Evolutionary conservation across 1,139 yeast species (phyloP).

Genomic region (Petasospora rhodanensis): DNA sequence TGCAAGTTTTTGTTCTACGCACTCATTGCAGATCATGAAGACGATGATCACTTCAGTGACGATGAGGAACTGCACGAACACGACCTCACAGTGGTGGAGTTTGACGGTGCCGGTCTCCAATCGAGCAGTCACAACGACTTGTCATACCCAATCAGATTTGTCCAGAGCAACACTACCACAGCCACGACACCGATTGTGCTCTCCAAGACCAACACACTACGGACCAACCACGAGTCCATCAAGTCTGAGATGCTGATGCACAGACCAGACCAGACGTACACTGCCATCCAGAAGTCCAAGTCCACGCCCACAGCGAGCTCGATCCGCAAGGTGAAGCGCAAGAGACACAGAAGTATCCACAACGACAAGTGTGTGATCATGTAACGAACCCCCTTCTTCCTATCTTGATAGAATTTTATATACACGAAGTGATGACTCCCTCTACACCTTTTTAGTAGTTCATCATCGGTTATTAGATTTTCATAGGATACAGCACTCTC

Average conservation of each 20-base stretch:
- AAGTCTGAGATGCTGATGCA: constrained; percentile 24
- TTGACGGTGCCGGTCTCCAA: too few species aligned
- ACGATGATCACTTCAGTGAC: constrained; percentile 9
- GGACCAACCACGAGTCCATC: constrained; percentile 21
- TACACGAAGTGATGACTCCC: too few species aligned
- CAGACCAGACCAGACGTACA: constrained; percentile 18
- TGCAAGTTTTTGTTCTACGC: constrained; percentile 35
- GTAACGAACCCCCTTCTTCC: too few species aligned
- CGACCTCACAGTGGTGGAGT: constrained; percentile 24
- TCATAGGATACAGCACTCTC: not conserved
- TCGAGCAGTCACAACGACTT: too few species aligned
- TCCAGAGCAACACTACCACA: constrained; percentile 17
- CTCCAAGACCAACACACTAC: constrained; percentile 21
- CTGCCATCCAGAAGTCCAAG: constrained; percentile 21
- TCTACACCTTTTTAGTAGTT: too few species aligned
- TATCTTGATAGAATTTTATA: too few species aligned
- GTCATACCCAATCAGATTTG: constrained; percentile 13
- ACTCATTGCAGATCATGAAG: constrained; percentile 15
- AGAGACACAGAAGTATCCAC: constrained; percentile 1
- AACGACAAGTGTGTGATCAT: constrained; percentile 17
- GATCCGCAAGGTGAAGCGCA: constrained; percentile 10
- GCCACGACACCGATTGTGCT: constrained; percentile 18
- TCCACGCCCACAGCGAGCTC: constrained; percentile 19
- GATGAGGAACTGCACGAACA: constrained; percentile 17
- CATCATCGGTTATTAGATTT: not conserved